These are phyloP conservation scores for Tuber magnatum DNA, from an alignment of 495 filamentous ascomycete species.

Conservation along the genomic window DNA sequence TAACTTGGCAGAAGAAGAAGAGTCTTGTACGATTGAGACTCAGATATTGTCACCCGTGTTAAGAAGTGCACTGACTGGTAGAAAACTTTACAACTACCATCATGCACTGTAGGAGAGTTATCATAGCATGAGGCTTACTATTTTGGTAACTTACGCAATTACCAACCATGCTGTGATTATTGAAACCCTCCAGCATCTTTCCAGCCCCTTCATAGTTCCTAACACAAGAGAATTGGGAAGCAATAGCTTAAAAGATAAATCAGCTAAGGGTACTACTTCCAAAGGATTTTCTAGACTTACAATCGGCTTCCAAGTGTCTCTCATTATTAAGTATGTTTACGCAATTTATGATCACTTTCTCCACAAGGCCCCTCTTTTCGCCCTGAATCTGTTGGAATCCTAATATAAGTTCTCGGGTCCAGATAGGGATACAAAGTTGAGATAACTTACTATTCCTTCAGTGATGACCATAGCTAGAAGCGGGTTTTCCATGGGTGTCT, in stretches of 20 bases:
- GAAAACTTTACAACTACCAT: no score
- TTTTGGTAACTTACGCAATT: conserved; percentile 51
- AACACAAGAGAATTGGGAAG: conserved; percentile 67
- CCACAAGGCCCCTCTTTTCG: conserved; percentile 18
- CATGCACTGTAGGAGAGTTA: no score
- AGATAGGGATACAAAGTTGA: conserved; percentile 47
- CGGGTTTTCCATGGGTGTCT: conserved; percentile 49
- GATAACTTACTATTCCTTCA: conserved; percentile 52
- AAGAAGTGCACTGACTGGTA: no score
- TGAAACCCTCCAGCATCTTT: conserved; percentile 55
- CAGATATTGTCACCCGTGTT: no score
- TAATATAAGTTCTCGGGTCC: conserved; percentile 46
- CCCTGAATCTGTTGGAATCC: conserved; percentile 17
- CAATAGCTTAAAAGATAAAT: conserved; percentile 50
- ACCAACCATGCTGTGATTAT: conserved; percentile 56
- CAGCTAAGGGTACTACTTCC: conserved; percentile 46
- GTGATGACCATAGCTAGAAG: conserved; percentile 64
- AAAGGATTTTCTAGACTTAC: conserved; percentile 39
- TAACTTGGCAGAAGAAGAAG: no score
- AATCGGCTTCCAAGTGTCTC: conserved; percentile 15
- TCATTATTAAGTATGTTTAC: conserved; percentile 10
- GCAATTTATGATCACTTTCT: conserved; percentile 25
- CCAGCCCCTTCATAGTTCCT: conserved; percentile 59
- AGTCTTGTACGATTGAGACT: no score
- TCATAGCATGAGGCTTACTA: background rate